Base-by-base conservation (phyloP, 2,329 filamentous ascomycete genomes). In the Venturia aucupariae region DNA sequence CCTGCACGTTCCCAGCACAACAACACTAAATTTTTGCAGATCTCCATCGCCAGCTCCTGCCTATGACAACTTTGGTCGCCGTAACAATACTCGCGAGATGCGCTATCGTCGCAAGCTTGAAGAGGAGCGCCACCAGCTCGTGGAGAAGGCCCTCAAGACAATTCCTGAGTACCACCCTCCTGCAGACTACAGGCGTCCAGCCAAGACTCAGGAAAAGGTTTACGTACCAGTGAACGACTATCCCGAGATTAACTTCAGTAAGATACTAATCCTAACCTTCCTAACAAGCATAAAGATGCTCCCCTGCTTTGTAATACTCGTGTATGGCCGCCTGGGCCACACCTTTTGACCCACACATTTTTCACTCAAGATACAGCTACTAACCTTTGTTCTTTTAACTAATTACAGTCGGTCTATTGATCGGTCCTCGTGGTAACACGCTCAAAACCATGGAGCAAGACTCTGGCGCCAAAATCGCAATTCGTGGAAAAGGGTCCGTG, bases 221-320 rank as follows among this genome's bases (percentile, higher is more conserved):
- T 99, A 99, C 78, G 94, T 99, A 78, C 94, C 94, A 77, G 94
- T 99, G 82, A 99, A 99, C 86, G 94, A 99, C 80, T 99, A 99
- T 79, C 94, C 94, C 84, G 94, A 99, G 80, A 97, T 99, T 88
- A 99, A 99, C 89, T 99, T 99, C 91, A 99, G 94, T 99, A 97
- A 93, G 93, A 93, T 94, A 88, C 92, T 96, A 96, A 96, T 91
- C 92, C 91, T 92, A 86, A 73, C 73, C 73, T 73, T 67, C 75
- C 76, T 57, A 75, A 77, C 73, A 71, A 72, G 71, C 46, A 48
- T 24, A 41, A 38, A 60, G 59, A 24, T 38, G 55, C 55, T 41
- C 17, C 46, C 48, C 30, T 60, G 11, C 27, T 48, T 22, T 54
- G 44, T 8, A n/a, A 35, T 38, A 4, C 46, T 30, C 42, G 22